Percentiles rank a stretch among this genome's conserved stretches.
Evolutionary conservation across 176 grass and related monocot genomes (phyloP).

Genomic region (Eragrostis nindensis): DNA sequence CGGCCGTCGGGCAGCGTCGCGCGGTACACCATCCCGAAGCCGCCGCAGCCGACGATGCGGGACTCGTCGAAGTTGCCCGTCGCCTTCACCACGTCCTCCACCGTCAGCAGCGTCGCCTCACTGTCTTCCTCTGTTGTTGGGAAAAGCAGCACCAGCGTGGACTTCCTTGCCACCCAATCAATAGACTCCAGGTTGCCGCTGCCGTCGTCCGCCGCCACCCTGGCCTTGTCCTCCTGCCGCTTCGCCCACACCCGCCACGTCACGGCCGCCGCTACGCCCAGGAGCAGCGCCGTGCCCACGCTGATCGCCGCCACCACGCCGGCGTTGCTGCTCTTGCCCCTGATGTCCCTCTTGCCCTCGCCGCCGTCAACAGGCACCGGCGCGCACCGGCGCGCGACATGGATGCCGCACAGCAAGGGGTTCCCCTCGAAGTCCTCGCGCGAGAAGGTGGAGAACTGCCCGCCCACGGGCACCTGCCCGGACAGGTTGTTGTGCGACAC

Average conservation of each 20-base stretch:
- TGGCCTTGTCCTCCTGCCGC: constrained; percentile 53
- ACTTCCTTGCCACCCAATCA: background rate
- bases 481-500: constrained; percentile 64
- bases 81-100: constrained; percentile 52
- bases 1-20: constrained; percentile 45
- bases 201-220: constrained; percentile 48
- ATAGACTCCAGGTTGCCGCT: background rate
- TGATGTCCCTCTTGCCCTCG: background rate
- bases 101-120: background rate
- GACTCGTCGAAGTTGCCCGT: constrained; percentile 54
- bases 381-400: constrained; percentile 33
- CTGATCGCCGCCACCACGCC: constrained; percentile 39
- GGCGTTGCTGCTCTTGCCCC: background rate
- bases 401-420: constrained; percentile 48
- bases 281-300: constrained; percentile 46
- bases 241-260: constrained; percentile 47
- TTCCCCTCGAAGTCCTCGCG: constrained; percentile 45
- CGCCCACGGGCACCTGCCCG: constrained; percentile 57
- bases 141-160: constrained; percentile 43
- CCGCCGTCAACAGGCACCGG: background rate
- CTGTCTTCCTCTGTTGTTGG: background rate
- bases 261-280: background rate
- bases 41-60: constrained; percentile 53
- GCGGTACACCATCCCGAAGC: constrained; percentile 64
- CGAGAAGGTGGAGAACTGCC: constrained; percentile 47